Percentiles rank a stretch among this genome's conserved stretches.
Evolutionary conservation across 129 eudicot species (phyloP).

Genomic region (Helichrysum umbraculigerum): DNA sequence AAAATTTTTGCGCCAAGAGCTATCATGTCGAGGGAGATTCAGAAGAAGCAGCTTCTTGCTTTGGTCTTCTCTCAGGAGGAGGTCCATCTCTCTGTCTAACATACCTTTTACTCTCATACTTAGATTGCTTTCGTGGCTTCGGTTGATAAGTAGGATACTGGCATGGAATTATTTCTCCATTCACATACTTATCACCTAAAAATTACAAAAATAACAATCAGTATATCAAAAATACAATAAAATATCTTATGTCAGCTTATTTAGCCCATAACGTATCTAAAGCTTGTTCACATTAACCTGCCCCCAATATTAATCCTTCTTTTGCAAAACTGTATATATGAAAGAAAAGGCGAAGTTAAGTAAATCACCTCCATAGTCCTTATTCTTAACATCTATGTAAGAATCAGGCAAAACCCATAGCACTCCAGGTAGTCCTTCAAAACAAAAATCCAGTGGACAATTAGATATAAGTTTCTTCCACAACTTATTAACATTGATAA

Average conservation of each 20-base stretch:
- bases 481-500: neutral
- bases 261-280: neutral
- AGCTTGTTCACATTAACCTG: neutral
- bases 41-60: conserved; percentile 65
- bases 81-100: conserved; percentile 95
- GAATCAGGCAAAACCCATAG: conserved; percentile 98
- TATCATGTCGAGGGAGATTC: conserved; percentile 36
- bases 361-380: conserved; percentile 90
- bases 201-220: conserved; percentile 4
- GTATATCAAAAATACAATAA: neutral
- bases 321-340: too few species aligned
- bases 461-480: neutral
- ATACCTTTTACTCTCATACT: conserved; percentile 77
- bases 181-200: conserved; percentile 86
- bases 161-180: conserved; percentile 96
- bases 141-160: conserved; percentile 97
- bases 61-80: conserved; percentile 65
- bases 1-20: neutral
- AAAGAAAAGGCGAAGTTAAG: neutral
- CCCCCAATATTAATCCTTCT: too few species aligned
- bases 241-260: neutral
- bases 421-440: conserved; percentile 97
- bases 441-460: conserved; percentile 8
- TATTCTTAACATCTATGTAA: conserved; percentile 94
- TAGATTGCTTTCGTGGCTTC: conserved; percentile 61